Conservation (phyloP, 768 basidiomycete species). For the Rhizopogon vinicolor region DNA sequence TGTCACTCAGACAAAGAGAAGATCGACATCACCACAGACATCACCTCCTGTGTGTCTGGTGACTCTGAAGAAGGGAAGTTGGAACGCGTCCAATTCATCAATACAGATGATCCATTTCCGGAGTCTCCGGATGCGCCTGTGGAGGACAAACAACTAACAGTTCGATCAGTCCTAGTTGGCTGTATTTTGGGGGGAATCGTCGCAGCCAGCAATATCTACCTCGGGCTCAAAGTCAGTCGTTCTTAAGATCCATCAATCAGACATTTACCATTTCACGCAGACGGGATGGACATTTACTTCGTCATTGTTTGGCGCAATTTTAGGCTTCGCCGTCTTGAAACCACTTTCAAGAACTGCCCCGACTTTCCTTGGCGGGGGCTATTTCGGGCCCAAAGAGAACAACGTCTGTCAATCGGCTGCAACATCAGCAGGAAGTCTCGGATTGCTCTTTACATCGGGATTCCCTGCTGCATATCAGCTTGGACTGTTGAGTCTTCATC, state of each 20-base stretch:
- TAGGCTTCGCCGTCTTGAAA: conserved; percentile 49
- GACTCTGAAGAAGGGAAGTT: not conserved
- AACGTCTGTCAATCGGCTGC: conserved; percentile 4
- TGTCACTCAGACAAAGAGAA: not conserved
- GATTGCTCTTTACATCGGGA: conserved; percentile 52
- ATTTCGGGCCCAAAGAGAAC: conserved; percentile 63
- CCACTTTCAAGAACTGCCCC: conserved; percentile 48
- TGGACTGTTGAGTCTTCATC: conserved; percentile 39
- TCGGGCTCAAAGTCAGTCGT: conserved; percentile 43
- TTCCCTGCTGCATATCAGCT: conserved; percentile 58
- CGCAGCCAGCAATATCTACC: conserved; percentile 58
- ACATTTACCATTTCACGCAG: not conserved
- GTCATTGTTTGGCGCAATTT: conserved; percentile 43
- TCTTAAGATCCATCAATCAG: not conserved
- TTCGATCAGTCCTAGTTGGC: conserved; percentile 43
- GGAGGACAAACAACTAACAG: conserved; percentile 44
- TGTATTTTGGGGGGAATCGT: conserved; percentile 48
- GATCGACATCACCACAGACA: not conserved
- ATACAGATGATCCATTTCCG: conserved; percentile 40
- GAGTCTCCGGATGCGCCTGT: conserved; percentile 38
- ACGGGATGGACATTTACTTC: conserved; percentile 64
- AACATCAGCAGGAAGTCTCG: conserved; percentile 47
- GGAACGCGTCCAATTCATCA: not conserved
- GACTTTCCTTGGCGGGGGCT: conserved; percentile 39
- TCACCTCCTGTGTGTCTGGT: not conserved